These are phyloP conservation scores for Phialophora tarda DNA, from an alignment of 2,329 filamentous ascomycete species.

Conservation along the genomic window DNA sequence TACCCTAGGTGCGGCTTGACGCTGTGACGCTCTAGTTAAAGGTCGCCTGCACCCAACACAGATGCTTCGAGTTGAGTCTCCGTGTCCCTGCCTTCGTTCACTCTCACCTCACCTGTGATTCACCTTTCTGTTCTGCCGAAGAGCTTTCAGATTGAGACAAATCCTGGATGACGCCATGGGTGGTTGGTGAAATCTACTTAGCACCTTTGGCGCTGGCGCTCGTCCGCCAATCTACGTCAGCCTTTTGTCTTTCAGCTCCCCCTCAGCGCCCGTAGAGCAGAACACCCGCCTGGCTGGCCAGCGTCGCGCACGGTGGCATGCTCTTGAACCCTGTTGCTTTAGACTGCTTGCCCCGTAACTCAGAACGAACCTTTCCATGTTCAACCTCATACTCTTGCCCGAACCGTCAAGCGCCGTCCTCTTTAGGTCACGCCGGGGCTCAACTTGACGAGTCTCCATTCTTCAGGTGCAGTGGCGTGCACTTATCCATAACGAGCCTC, in stretches of 20 bases:
- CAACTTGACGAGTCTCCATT: conserved; percentile 2
- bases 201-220: neutral
- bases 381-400: conserved; percentile 11
- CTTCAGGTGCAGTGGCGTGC: conserved; percentile 12
- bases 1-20: neutral
- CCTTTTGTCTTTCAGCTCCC: neutral
- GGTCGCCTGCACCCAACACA: neutral
- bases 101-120: neutral
- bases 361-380: conserved; percentile 3
- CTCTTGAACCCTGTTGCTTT: conserved; percentile 11
- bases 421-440: conserved; percentile 7
- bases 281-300: conserved; percentile 4
- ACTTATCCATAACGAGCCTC: conserved; percentile 10
- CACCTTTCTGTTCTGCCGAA: neutral
- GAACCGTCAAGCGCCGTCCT: conserved; percentile 18
- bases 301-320: conserved; percentile 6
- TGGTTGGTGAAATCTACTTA: neutral
- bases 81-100: neutral
- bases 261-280: neutral
- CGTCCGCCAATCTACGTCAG: conserved; percentile 3
- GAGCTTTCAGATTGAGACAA: neutral
- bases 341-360: neutral
- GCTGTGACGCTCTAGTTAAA: neutral
- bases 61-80: neutral
- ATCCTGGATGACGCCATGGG: conserved; percentile 2